These are phyloP conservation scores for Lithohypha guttulata DNA, from an alignment of 2,329 filamentous ascomycete genomes.

Conservation along the genomic window DNA sequence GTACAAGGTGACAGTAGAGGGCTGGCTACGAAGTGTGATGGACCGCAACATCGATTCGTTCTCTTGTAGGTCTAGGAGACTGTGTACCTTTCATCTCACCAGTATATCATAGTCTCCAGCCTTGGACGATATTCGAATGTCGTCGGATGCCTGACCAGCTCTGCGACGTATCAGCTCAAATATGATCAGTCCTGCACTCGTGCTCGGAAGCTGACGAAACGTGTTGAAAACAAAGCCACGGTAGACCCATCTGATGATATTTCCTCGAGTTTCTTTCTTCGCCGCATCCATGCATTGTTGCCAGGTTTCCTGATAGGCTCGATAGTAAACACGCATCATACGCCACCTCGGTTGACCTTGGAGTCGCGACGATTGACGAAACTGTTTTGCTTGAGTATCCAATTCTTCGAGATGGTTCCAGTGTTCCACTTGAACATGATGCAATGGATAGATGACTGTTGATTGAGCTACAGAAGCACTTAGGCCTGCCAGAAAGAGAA, in stretches of 20 bases:
- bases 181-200: conserved; percentile 52
- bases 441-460: conserved; percentile 48
- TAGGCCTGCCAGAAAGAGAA: conserved; percentile 50
- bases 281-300: conserved; percentile 44
- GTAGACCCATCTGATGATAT: conserved; percentile 43
- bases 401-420: conserved; percentile 49
- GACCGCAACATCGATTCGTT: too few relatives aligned
- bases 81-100: conserved; percentile 28
- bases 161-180: conserved; percentile 54
- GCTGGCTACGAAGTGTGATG: too few relatives aligned
- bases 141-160: conserved; percentile 45
- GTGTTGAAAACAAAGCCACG: conserved; percentile 46
- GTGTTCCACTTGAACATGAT: conserved; percentile 49
- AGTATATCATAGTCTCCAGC: conserved; percentile 54
- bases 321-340: conserved; percentile 46
- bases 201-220: conserved; percentile 51
- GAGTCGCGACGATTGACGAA: conserved; percentile 22
- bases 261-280: conserved; percentile 42
- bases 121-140: conserved; percentile 37
- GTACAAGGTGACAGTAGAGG: too few relatives aligned
- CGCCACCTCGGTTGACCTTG: conserved; percentile 25
- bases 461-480: conserved; percentile 50
- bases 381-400: conserved; percentile 41
- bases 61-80: too few relatives aligned
- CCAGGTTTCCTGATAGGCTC: conserved; percentile 51